Evolutionary conservation across 352 stramenopile species (phyloP).

Genomic region (Phytophthora idaei): DNA sequence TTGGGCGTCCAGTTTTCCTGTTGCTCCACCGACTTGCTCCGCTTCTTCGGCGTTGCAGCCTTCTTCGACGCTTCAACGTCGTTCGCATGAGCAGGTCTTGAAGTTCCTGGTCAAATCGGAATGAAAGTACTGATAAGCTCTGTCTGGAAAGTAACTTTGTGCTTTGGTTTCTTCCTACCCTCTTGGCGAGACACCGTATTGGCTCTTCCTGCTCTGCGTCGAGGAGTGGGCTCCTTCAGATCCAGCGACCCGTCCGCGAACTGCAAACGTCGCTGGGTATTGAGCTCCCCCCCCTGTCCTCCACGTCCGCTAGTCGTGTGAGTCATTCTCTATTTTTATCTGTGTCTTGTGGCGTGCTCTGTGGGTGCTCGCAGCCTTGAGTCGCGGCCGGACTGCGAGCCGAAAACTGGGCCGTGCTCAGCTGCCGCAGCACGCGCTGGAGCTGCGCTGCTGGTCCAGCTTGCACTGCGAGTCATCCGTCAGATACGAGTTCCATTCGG

Average conservation of each 20-base stretch:
- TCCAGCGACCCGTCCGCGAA: constrained; percentile 30
- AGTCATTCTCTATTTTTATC: background rate
- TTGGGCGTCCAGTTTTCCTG: constrained; percentile 33
- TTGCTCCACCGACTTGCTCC: constrained; percentile 10
- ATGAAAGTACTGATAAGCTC: background rate
- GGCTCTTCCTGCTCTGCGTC: background rate
- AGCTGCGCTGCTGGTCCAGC: constrained; percentile 51
- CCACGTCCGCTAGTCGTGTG: constrained; percentile 9
- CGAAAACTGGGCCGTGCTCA: constrained; percentile 46
- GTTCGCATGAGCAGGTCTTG: background rate
- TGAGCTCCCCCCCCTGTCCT: constrained; percentile 18
- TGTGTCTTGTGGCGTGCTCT: constrained; percentile 17
- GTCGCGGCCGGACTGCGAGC: constrained; percentile 32
- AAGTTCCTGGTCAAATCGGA: constrained; percentile 1
- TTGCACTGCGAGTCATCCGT: constrained; percentile 54
- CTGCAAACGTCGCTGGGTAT: constrained; percentile 23
- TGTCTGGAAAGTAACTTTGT: too few species aligned
- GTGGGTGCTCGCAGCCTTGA: constrained; percentile 8
- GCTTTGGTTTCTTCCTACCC: background rate
- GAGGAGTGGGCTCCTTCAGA: constrained; percentile 3
- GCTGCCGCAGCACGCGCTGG: constrained; percentile 44
- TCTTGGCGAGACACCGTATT: constrained; percentile 35
- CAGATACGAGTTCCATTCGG: constrained; percentile 60
- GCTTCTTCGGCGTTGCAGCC: constrained; percentile 21
- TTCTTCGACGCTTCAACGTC: constrained; percentile 17